phyloP scores from a whole-genome alignment of 2,329 filamentous ascomycete genomes.

The Ascochyta clinopodiicola region DNA sequence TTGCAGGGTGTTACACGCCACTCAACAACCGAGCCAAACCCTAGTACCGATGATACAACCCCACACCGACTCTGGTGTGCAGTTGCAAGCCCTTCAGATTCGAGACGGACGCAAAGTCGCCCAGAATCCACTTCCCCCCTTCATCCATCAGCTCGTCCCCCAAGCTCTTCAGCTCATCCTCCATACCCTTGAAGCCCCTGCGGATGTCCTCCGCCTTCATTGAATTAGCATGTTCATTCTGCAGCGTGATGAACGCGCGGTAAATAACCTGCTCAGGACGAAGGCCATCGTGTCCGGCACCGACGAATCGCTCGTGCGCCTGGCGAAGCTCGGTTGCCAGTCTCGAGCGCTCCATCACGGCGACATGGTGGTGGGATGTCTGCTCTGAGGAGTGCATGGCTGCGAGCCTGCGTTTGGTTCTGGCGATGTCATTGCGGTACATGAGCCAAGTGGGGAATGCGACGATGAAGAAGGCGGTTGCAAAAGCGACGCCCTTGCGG shows the following conservation, averaged over 20 bases:
- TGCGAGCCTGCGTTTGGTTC: background rate
- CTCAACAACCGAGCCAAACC: background rate
- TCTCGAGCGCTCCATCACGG: slow-evolving; percentile 5
- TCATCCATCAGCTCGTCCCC: slow-evolving; percentile 1
- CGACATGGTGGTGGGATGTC: background rate
- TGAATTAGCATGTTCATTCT: background rate
- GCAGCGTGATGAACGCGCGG: background rate
- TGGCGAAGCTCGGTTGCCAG: slow-evolving; percentile 4
- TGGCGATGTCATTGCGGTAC: slow-evolving; percentile 2
- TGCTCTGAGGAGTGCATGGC: background rate
- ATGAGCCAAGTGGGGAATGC: slow-evolving; percentile 6
- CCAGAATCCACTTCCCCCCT: slow-evolving; percentile 1
- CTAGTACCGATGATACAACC: background rate
- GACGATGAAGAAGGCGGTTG: background rate
- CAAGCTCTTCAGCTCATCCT: background rate
- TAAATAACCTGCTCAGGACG: slow-evolving; percentile 10
- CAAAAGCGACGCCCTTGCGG: background rate
- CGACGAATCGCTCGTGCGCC: slow-evolving; percentile 1
- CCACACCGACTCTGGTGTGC: background rate
- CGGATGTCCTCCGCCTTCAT: background rate
- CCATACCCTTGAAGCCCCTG: slow-evolving; percentile 1
- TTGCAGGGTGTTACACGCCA: background rate
- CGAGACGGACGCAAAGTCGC: background rate
- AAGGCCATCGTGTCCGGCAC: background rate
- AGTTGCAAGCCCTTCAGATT: background rate